Percentiles rank a stretch among this genome's conserved stretches.
phyloP scores from a whole-genome alignment of 176 grass and related monocot species.

The Oryza coarctata region DNA sequence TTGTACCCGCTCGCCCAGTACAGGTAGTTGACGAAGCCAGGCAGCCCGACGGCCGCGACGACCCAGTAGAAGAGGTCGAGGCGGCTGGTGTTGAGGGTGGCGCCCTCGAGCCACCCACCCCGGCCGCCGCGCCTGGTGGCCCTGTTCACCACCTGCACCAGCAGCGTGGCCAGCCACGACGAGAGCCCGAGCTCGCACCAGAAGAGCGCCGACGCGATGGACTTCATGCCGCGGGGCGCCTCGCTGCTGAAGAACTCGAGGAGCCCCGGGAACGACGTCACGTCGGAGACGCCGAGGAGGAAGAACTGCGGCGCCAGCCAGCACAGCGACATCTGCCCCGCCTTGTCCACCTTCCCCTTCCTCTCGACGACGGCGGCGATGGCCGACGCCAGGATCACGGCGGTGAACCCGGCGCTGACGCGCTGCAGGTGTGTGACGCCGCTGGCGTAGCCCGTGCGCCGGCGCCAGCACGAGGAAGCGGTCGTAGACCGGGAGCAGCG shows the following conservation, averaged over 20 bases:
- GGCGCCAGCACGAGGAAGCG: slow-evolving; percentile 44
- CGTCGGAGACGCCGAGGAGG: slow-evolving; percentile 51
- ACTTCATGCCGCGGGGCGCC: slow-evolving; percentile 58
- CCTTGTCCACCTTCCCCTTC: slow-evolving; percentile 30
- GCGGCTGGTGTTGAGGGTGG: slow-evolving; percentile 49
- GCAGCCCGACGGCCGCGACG: slow-evolving; percentile 37
- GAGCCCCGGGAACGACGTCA: slow-evolving; percentile 56
- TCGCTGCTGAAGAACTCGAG: slow-evolving; percentile 72
- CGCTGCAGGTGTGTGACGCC: slow-evolving; percentile 57
- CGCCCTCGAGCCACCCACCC: slow-evolving; percentile 67
- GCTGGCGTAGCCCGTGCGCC: slow-evolving; percentile 34
- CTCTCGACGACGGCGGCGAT: slow-evolving; percentile 52
- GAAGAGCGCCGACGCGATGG: slow-evolving; percentile 54
- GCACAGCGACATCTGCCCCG: slow-evolving; percentile 55
- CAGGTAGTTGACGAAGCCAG: slow-evolving; percentile 52
- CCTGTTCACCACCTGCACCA: slow-evolving; percentile 35
- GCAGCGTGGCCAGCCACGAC: slow-evolving; percentile 39
- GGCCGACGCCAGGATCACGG: slow-evolving; percentile 28
- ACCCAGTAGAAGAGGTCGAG: slow-evolving; percentile 79
- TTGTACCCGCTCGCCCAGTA: slow-evolving; percentile 63
- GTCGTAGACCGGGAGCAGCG: slow-evolving; percentile 51
- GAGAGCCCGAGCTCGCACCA: slow-evolving; percentile 53
- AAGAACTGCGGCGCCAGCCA: slow-evolving; percentile 59
- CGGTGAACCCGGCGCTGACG: slow-evolving; percentile 37
- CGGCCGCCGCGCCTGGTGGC: slow-evolving; percentile 13